Conservation (phyloP, 2,329 filamentous ascomycete species). For the Fusarium marasasianum region DNA sequence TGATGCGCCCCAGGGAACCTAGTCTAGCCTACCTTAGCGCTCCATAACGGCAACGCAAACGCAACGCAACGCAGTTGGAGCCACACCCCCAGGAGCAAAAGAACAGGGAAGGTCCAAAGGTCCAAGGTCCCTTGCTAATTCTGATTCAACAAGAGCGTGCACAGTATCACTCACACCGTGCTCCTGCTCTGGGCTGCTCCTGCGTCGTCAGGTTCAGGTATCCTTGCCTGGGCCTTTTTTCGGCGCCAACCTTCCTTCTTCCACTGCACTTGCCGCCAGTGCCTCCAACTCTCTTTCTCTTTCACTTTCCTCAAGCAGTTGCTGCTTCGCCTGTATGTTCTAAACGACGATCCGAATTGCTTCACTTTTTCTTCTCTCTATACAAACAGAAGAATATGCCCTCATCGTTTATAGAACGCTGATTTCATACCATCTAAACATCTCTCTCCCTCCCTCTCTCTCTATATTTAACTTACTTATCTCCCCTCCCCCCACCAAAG, state of each 20-base stretch:
- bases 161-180: slow-evolving; percentile 25
- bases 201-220: neutral
- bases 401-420: slow-evolving; percentile 42
- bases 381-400: slow-evolving; percentile 42
- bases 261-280: slow-evolving; percentile 30
- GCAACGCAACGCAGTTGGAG: slow-evolving; percentile 25
- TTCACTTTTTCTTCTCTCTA: slow-evolving; percentile 37
- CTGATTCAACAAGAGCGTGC: neutral
- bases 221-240: slow-evolving; percentile 36
- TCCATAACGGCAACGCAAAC: neutral
- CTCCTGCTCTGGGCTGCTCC: neutral
- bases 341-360: slow-evolving; percentile 44
- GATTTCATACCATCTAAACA: slow-evolving; percentile 34
- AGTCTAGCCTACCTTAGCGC: neutral
- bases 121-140: slow-evolving; percentile 12
- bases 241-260: slow-evolving; percentile 36
- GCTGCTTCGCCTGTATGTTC: slow-evolving; percentile 41
- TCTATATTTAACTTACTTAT: slow-evolving; percentile 2
- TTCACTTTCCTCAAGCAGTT: slow-evolving; percentile 38
- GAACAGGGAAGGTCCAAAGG: neutral
- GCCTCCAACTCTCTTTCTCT: slow-evolving; percentile 40
- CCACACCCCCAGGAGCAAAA: slow-evolving; percentile 23
- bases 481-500: slow-evolving; percentile 38
- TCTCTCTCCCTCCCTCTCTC: neutral
- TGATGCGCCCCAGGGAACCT: slow-evolving; percentile 30